Evolutionary conservation across 2,329 filamentous ascomycete genomes (phyloP), one percentile per base, ranked within the genome.

Genomic region (Geosmithia morbida): DNA sequence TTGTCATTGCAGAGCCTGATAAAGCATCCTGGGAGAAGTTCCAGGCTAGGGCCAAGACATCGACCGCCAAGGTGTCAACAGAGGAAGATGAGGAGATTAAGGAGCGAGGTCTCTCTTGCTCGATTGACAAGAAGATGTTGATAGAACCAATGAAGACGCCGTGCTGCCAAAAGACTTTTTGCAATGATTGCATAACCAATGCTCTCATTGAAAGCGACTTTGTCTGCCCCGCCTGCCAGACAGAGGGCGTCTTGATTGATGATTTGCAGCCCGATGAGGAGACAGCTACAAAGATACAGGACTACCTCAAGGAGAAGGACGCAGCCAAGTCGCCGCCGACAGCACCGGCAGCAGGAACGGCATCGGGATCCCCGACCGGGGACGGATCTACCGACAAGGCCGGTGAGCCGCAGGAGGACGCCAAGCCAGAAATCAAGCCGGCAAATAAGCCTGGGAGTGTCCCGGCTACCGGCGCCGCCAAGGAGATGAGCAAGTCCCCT

Each of bases 161-260:
- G 55, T 98, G 92, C 78, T 98, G 92, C 75, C 79, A 85, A 70
- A 94, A 85, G 77, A 96, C 89, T 62, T 98, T 94, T 75, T 98
- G 92, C 77, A 92, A 92, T 79, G 88, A 96, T 65, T 98, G 92
- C 83, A 96, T 98, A 69, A 94, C 92, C 65, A 95, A 95, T 78
- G 87, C 89, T 68, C 82, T 98, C 67, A 90, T 96, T 69, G 89
- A 97, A 73, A 92, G 85, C 77, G 92, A 98, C 75, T 88, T 98
- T 68, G 75, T 89, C 66, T 98, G 92, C 67, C 92, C 92, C 53
- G 83, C 82, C 56, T 98, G 92, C 72, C 80, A 86, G 67, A 85
- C 83, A 52, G 88, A 95, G 62, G 87, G 87, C 59, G 87, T 96
- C 54, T 74, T 96, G 58, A 85, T 97, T 68, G 90, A 96, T 74